Evolutionary conservation across 78 protist genomes (phyloP), one percentile per base, ranked within the genome.

Genomic region (Protostelium mycophagum): DNA sequence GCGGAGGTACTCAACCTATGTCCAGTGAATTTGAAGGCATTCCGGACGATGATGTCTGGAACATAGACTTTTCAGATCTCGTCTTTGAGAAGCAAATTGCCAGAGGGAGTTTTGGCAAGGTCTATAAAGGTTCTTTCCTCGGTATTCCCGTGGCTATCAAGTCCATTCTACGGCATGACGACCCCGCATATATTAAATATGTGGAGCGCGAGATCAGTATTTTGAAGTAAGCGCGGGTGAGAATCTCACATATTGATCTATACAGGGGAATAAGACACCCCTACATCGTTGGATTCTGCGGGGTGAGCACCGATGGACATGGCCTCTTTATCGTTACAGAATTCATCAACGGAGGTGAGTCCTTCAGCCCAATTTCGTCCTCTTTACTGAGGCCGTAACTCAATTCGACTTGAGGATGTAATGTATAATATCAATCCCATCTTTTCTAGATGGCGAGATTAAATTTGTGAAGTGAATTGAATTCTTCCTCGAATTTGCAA

Each of bases 71-170:
- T 51, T 90, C 89, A 63, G 87, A 83, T 38, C 37, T 92, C 36
- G 94, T 90, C 38, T 92, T 92, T 34, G 38, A 89, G 36, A 92
- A 92, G 87, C 38, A 90, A 28, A 92, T 92, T 28, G 94, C 92
- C 28, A 92, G 90, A 86, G 94, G 94, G n/a, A 38, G 86, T 38
- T 92, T 92, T 63, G 94, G 94, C 34, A 87, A 90, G 29, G 94
- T 92, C 9, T 92, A 90, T 37, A 85, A 38, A 34, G 94, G 94
- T 28, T 0, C 28, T n/a, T 92, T 88, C 84, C 85, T 92, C 38
- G 94, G 94, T 86, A 84, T 92, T 37, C 92, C 89, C 9, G 94
- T 92, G 5, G 94, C 94, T 0, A 92, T 92, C 34, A 92, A 92
- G 63, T 90, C 89, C 38, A 92, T 92, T 89, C 92, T 90, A 86